Evolutionary conservation across 257 asterid species (phyloP), one percentile per base, ranked within the genome.

Genomic region (Nicotiana sylvestris): DNA sequence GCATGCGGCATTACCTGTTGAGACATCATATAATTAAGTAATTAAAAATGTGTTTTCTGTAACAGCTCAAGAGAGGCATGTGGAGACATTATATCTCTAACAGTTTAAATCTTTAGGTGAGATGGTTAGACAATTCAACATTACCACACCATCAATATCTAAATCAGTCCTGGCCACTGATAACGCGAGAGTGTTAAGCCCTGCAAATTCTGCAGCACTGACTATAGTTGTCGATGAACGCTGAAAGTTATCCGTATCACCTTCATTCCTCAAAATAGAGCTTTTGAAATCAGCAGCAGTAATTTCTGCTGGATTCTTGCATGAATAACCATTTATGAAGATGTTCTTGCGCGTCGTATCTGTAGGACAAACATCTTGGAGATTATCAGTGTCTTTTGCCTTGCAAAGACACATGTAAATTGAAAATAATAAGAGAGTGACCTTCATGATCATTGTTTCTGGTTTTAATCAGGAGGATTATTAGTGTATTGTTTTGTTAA

Each of bases 181-280:
- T 33, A 94, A 74, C 9, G 96, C 94, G 0, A 92, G 91, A 0
- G 95, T 91, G 91, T 94, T 94, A 7, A 94, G 92, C 3, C 97
- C 98, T 18, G 96, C 91, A 60, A 91, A 90, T 77, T 90, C 91
- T 1, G 88, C 89, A 0, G 97, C 98, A 2, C 94, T 92, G 66
- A 86, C 88, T 0, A 89, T 8, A 0, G 84, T 87, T 64, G 77
- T 83, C 0, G 91, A 82, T 15, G 98, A 91, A 9, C 88, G 82
- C 61, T 81, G 87, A 74, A 91, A 85, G 67, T 88, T 90, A 49
- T 86, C 91, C 0, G 92, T 88, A 80, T 89, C 91, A 7, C 98
- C 96, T 56, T 81, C 66, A 1, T 82, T 82, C 32, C 80, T 85
- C 80, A 94, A 70, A 61, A 53, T 10, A 2, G 96, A 87, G 72